Evolutionary conservation across 495 filamentous ascomycete genomes (phyloP).

Genomic region (Echria macrotheca): DNA sequence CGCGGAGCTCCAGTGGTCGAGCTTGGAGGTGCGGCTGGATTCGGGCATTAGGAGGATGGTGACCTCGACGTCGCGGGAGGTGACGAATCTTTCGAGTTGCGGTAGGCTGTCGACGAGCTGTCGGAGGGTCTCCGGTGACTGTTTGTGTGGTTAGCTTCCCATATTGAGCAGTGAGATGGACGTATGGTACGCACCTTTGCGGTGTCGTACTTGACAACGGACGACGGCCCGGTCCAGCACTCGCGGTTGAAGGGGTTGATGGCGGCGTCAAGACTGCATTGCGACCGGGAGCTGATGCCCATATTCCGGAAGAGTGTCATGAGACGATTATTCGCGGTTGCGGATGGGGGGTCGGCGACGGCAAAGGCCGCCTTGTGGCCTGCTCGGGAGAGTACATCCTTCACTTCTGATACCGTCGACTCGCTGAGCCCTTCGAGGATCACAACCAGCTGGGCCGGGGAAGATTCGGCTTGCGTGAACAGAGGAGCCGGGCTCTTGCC

Average conservation of each 20-base stretch:
- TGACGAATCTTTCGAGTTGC: conserved; percentile 29
- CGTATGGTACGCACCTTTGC: conserved; percentile 27
- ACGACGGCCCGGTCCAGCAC: conserved; percentile 43
- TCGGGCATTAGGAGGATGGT: conserved; percentile 42
- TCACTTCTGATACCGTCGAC: conserved; percentile 26
- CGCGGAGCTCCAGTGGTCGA: conserved; percentile 26
- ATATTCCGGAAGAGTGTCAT: conserved; percentile 26
- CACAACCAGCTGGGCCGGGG: conserved; percentile 44
- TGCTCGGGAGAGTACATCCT: conserved; percentile 24
- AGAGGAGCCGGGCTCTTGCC: conserved; percentile 35
- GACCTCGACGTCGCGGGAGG: conserved; percentile 37
- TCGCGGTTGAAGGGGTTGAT: conserved; percentile 37
- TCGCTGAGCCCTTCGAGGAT: conserved; percentile 43
- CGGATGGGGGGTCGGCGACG: conserved; percentile 35
- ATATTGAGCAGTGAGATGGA: not conserved
- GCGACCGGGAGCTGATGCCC: conserved; percentile 14
- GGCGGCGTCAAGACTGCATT: conserved; percentile 34
- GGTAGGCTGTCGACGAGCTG: conserved; percentile 29
- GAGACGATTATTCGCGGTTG: conserved; percentile 31
- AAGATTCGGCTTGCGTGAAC: conserved; percentile 28
- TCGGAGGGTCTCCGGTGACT: conserved; percentile 29
- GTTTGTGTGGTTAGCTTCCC: not conserved
- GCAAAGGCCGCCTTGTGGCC: conserved; percentile 37
- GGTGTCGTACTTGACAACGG: conserved; percentile 40
- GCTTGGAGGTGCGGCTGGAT: conserved; percentile 30